Base-by-base conservation (phyloP, 2,329 filamentous ascomycete species). In the Scedosporium aurantiacum region DNA sequence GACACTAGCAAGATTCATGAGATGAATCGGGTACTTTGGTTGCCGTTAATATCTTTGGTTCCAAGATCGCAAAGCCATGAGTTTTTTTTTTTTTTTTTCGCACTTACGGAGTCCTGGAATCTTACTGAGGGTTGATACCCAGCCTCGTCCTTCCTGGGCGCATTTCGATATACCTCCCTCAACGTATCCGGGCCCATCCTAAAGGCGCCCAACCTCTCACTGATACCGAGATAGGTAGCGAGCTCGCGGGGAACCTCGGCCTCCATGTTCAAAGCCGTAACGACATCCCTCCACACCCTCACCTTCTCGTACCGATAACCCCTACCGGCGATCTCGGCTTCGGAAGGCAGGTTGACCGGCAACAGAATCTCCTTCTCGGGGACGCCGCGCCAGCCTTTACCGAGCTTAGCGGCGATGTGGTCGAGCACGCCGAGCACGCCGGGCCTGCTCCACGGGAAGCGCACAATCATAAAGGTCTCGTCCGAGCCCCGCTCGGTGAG, bases 141-240 rank as follows among this genome's bases (percentile, higher is more conserved):
- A 0, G 84, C 76, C 3, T 79, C 78, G 6, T 80, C 79, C 64
- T 79, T 78, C 16, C 71, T 76, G 0, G 87, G 86, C 7, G 86
- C 85, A 69, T 79, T 82, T 61, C 81, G 76, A 63, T 79, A 79
- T 2, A 90, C 83, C 64, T 84, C 76, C 27, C 87, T 78, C 60
- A 82, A 73, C 52, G 76, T 76, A 1, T 69, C 72, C 14, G 83
- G 81, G 68, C 89, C 83, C 65, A 88, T 78, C 63, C 88, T 80
- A 74, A 92, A 91, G 27, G 93, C 70, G 6, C 79, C 83, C 27
- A 93, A 74, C 59, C 81, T 81, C 63, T 86, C 84, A 66, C 81
- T 82, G 52, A 87, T 81, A 7, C 88, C 88, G 4, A 91, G 77
- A 62, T 87, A 90, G 61, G 78, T 78, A 64, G 78, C 77, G 61